Conservation (phyloP, 1,284 basidiomycete genomes). For the Vanrija sp. region DNA sequence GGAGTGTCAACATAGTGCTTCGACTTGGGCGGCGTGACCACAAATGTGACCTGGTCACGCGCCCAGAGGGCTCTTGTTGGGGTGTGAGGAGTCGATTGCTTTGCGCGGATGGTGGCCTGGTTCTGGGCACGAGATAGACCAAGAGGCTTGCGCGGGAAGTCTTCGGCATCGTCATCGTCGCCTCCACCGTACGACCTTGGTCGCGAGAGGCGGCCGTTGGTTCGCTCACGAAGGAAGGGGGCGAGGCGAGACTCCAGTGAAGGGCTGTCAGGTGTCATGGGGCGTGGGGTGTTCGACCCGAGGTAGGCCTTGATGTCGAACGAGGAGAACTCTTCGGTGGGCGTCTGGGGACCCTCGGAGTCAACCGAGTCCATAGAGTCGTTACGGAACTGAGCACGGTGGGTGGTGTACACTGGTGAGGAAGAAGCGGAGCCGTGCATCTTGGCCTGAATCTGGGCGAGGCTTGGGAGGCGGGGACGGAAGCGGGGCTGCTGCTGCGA, state of each 20-base stretch:
- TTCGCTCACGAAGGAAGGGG: slow-evolving; percentile 40
- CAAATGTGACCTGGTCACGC: background rate
- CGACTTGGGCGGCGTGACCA: slow-evolving; percentile 10
- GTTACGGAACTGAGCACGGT: slow-evolving; percentile 6
- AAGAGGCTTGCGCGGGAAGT: background rate
- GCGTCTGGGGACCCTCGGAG: slow-evolving; percentile 36
- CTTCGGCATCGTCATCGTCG: background rate
- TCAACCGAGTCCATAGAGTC: slow-evolving; percentile 25
- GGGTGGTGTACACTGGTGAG: background rate
- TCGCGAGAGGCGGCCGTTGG: slow-evolving; percentile 32
- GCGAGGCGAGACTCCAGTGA: slow-evolving; percentile 31
- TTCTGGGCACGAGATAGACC: too few relatives aligned
- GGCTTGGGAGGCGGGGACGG: slow-evolving; percentile 29
- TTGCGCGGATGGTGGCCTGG: too few relatives aligned
- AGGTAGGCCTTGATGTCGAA: slow-evolving; percentile 9
- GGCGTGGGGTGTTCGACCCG: background rate
- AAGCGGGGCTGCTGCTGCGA: background rate
- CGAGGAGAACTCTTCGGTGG: slow-evolving; percentile 30
- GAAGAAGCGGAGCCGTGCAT: slow-evolving; percentile 13
- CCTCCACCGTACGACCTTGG: slow-evolving; percentile 17
- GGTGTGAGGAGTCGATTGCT: too few relatives aligned
- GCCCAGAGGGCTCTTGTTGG: background rate
- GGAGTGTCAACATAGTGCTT: slow-evolving; percentile 11
- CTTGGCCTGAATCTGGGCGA: slow-evolving; percentile 44
- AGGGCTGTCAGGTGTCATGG: slow-evolving; percentile 11